A percentile compares a stretch with the other conserved stretches of the same genome.
Conservation (phyloP, 2,329 filamentous ascomycete genomes). For the Parastagonospora avenae region DNA sequence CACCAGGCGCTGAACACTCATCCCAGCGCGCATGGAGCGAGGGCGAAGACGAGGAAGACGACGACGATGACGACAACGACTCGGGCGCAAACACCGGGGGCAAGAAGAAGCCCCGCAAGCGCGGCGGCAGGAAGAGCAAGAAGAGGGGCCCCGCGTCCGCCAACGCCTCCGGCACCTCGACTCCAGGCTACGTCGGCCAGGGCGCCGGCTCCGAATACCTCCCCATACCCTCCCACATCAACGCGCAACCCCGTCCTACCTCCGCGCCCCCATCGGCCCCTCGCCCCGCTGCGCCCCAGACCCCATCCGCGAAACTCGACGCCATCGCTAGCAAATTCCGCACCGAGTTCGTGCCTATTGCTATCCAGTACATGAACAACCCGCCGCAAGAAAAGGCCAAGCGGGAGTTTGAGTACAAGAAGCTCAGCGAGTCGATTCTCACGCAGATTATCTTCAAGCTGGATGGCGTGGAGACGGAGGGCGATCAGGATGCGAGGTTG, state of each 20-base stretch:
- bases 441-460: constrained; percentile 77
- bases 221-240: constrained; percentile 43
- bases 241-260: constrained; percentile 38
- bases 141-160: constrained; percentile 51
- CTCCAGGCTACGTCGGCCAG: constrained; percentile 46
- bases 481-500: constrained; percentile 66
- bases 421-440: constrained; percentile 75
- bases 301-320: constrained; percentile 64
- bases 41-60: constrained; percentile 50
- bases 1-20: constrained; percentile 45
- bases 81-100: constrained; percentile 31
- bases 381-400: constrained; percentile 68
- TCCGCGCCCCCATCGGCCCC: constrained; percentile 43
- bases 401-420: constrained; percentile 74
- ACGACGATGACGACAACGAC: constrained; percentile 33
- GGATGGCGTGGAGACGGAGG: constrained; percentile 76
- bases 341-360: constrained; percentile 68
- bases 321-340: constrained; percentile 69
- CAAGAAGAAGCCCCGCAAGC: constrained; percentile 43
- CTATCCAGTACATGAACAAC: constrained; percentile 63
- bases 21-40: constrained; percentile 32
- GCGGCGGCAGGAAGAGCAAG: constrained; percentile 50
- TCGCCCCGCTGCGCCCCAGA: constrained; percentile 34
- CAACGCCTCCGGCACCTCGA: constrained; percentile 49
- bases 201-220: constrained; percentile 44